Conservation (phyloP, 305 asterid species). For the Solanum aculeatissimum region DNA sequence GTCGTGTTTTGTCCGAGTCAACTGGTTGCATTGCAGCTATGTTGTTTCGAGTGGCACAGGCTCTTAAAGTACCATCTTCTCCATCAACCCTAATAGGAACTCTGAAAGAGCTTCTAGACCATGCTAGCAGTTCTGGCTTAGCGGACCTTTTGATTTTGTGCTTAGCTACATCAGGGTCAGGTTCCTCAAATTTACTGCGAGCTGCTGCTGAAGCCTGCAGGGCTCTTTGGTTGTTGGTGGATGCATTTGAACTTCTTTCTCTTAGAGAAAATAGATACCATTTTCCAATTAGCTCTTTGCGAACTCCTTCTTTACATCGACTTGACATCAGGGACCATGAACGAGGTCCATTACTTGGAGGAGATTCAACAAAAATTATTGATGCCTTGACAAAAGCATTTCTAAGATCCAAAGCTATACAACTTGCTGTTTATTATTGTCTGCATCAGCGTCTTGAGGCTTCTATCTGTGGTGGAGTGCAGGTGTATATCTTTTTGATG, state of each 20-base stretch:
- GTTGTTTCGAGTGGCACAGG: slow-evolving; percentile 64
- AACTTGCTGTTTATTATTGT: slow-evolving; percentile 79
- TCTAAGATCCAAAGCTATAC: slow-evolving; percentile 82
- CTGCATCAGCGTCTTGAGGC: slow-evolving; percentile 84
- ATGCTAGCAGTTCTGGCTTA: slow-evolving; percentile 61
- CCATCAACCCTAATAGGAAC: slow-evolving; percentile 35
- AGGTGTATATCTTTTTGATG: slow-evolving; percentile 36
- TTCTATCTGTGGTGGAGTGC: slow-evolving; percentile 57
- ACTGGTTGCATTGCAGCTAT: slow-evolving; percentile 77
- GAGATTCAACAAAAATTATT: slow-evolving; percentile 40
- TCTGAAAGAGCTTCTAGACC: slow-evolving; percentile 53
- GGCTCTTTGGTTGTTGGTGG: slow-evolving; percentile 77
- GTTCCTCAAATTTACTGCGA: slow-evolving; percentile 76
- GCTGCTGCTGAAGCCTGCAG: slow-evolving; percentile 94
- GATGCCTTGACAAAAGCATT: slow-evolving; percentile 69
- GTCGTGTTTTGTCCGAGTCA: slow-evolving; percentile 70
- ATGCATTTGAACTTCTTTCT: slow-evolving; percentile 62
- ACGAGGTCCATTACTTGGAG: slow-evolving; percentile 28
- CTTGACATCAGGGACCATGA: slow-evolving; percentile 46
- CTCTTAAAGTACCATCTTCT: slow-evolving; percentile 53
- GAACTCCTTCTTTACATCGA: slow-evolving; percentile 37
- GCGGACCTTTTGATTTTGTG: slow-evolving; percentile 57
- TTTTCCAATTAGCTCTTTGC: slow-evolving; percentile 63
- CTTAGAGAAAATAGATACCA: slow-evolving; percentile 24
- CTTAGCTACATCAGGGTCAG: slow-evolving; percentile 88